Conservation (phyloP, 257 asterid species). For the Thymus mandschuricus region DNA sequence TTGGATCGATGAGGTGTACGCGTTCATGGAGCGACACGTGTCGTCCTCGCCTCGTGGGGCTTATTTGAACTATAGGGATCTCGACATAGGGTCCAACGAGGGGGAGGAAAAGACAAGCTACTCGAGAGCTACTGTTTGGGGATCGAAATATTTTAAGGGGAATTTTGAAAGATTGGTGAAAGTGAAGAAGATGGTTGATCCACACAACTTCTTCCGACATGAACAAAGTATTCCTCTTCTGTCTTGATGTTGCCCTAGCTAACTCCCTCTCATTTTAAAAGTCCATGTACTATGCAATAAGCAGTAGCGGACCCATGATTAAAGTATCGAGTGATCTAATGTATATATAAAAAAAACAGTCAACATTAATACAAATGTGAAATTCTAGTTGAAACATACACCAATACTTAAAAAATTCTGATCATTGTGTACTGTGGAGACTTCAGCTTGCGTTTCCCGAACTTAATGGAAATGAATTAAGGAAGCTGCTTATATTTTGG, state of each 20-base stretch:
- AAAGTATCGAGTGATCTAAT: no score
- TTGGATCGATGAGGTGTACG: constrained; percentile 47
- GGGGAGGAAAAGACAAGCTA: constrained; percentile 28
- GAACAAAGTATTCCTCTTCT: constrained; percentile 62
- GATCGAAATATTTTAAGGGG: constrained; percentile 52
- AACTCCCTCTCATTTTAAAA: no score
- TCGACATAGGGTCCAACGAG: constrained; percentile 56
- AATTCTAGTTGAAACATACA: no score
- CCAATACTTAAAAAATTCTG: no score
- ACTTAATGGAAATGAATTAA: no score
- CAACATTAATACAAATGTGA: no score
- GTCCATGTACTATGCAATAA: no score
- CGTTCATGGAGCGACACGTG: constrained; percentile 51
- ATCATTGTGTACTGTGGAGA: no score
- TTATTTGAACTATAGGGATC: constrained; percentile 59
- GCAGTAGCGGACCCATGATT: no score
- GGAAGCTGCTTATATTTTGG: no score
- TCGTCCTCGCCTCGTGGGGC: constrained; percentile 59
- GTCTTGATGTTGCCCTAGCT: neutral
- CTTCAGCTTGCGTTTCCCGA: no score
- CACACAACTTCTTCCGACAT: constrained; percentile 53
- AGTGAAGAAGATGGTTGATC: constrained; percentile 54
- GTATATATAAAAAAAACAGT: no score
- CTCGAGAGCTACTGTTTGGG: constrained; percentile 49
- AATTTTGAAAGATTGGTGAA: constrained; percentile 51